Evolutionary conservation across 2,329 filamentous ascomycete genomes (phyloP).

Genomic region (Epichloe festucae): DNA sequence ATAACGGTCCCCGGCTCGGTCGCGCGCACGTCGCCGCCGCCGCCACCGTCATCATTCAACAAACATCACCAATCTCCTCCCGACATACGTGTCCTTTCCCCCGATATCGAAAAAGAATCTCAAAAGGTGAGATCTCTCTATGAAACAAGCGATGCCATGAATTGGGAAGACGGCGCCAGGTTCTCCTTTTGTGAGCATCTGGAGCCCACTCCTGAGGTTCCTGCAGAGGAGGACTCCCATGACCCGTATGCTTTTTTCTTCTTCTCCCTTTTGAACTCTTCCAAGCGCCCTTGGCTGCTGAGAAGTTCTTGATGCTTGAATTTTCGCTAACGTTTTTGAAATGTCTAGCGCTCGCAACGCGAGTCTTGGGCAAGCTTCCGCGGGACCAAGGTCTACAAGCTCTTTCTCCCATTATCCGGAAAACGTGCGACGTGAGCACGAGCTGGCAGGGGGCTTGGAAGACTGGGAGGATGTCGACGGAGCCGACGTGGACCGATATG

Average conservation of each 20-base stretch:
- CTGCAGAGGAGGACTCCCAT: conserved; percentile 38
- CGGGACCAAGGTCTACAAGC: conserved; percentile 29
- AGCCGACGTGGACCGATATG: conserved; percentile 52
- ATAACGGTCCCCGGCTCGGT: conserved; percentile 3
- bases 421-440: conserved; percentile 24
- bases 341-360: conserved; percentile 7
- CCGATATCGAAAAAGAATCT: conserved; percentile 48
- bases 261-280: neutral
- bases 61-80: conserved; percentile 18
- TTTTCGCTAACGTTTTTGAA: neutral
- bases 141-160: conserved; percentile 40
- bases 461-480: conserved; percentile 54
- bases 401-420: conserved; percentile 32
- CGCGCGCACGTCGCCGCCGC: neutral
- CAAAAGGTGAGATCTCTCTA: conserved; percentile 57
- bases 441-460: conserved; percentile 47
- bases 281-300: neutral
- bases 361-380: conserved; percentile 20
- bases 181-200: conserved; percentile 33
- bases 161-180: conserved; percentile 38
- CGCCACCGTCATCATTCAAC: neutral
- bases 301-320: neutral
- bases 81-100: conserved; percentile 39
- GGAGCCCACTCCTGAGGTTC: conserved; percentile 36
- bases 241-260: conserved; percentile 38